phyloP scores from a whole-genome alignment of 495 filamentous ascomycete genomes.

The Eremomyces bilateralis region DNA sequence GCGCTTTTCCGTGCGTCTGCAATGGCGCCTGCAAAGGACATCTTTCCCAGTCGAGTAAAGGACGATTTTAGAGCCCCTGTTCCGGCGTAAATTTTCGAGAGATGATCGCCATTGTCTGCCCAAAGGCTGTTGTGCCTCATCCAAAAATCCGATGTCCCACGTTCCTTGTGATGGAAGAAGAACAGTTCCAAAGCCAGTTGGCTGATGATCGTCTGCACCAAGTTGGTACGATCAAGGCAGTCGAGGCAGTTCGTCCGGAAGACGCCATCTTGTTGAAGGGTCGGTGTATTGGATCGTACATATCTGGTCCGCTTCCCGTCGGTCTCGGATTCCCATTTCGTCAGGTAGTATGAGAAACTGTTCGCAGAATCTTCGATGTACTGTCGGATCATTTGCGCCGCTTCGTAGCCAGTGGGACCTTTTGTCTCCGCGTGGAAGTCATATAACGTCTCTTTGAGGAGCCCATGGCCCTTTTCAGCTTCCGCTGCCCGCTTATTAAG shows the following conservation, averaged over 20 bases:
- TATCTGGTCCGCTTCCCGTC: conserved; percentile 6
- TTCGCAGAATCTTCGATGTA: conserved; percentile 57
- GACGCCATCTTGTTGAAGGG: conserved; percentile 79
- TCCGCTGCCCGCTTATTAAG: conserved; percentile 24
- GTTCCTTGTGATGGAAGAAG: conserved; percentile 41
- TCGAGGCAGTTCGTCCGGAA: conserved; percentile 94
- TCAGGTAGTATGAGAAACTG: conserved; percentile 71
- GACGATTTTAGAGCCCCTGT: conserved; percentile 90
- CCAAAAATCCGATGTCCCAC: conserved; percentile 59
- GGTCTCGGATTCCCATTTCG: conserved; percentile 19
- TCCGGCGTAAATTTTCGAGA: conserved; percentile 90
- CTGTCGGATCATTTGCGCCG: conserved; percentile 52
- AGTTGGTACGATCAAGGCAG: conserved; percentile 86
- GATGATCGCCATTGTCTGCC: conserved; percentile 92
- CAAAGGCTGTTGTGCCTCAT: conserved; percentile 75
- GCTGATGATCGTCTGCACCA: conserved; percentile 87
- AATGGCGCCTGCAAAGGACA: conserved; percentile 84
- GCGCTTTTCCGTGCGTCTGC: conserved; percentile 90
- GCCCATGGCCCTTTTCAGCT: conserved; percentile 29
- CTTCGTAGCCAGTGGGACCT: conserved; percentile 69
- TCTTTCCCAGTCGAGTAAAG: conserved; percentile 89
- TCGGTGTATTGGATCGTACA: conserved; percentile 35
- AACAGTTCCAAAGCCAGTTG: conserved; percentile 76
- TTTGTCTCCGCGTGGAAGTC: conserved; percentile 92
- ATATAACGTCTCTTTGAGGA: conserved; percentile 63